These are phyloP conservation scores for Dryadomyces sulphureus DNA, from an alignment of 2,329 filamentous ascomycete genomes.

Conservation along the genomic window DNA sequence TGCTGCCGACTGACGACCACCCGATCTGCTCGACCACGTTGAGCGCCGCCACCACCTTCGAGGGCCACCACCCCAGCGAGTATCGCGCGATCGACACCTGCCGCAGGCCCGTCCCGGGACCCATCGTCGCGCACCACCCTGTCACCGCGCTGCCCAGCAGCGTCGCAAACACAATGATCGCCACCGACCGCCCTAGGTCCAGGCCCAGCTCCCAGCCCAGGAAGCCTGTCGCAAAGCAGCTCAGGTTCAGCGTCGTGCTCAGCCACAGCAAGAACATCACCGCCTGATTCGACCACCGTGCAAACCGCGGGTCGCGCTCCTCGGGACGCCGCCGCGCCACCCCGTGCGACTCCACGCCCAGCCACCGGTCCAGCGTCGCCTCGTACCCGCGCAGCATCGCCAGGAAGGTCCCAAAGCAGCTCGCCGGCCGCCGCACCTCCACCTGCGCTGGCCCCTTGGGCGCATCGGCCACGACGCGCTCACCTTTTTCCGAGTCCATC, in stretches of 20 bases:
- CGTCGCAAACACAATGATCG: conserved; percentile 30
- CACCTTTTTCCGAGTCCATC: too few species aligned
- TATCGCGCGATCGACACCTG: conserved; percentile 35
- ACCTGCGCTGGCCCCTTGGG: too few species aligned
- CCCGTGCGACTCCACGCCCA: conserved; percentile 33
- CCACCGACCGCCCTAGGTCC: conserved; percentile 25
- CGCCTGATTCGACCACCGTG: conserved; percentile 24
- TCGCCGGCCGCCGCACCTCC: too few species aligned
- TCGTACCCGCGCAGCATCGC: conserved; percentile 25
- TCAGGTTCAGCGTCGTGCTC: conserved; percentile 33
- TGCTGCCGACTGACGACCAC: conserved; percentile 34
- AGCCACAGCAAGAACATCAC: conserved; percentile 39
- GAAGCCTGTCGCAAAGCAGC: conserved; percentile 36
- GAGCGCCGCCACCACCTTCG: conserved; percentile 32
- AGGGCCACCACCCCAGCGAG: conserved; percentile 35
- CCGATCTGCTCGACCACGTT: conserved; percentile 35
- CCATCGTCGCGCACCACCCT: conserved; percentile 34
- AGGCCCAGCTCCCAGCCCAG: conserved; percentile 33
- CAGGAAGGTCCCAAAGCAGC: conserved; percentile 16
- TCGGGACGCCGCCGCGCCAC: conserved; percentile 29
- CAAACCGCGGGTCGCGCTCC: conserved; percentile 22
- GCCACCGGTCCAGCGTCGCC: conserved; percentile 25
- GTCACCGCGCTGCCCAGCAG: conserved; percentile 26
- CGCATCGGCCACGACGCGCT: too few species aligned
- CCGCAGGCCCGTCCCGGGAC: conserved; percentile 32